Evolutionary conservation across 129 eudicot species (phyloP).

Genomic region (Lactuca sativa): DNA sequence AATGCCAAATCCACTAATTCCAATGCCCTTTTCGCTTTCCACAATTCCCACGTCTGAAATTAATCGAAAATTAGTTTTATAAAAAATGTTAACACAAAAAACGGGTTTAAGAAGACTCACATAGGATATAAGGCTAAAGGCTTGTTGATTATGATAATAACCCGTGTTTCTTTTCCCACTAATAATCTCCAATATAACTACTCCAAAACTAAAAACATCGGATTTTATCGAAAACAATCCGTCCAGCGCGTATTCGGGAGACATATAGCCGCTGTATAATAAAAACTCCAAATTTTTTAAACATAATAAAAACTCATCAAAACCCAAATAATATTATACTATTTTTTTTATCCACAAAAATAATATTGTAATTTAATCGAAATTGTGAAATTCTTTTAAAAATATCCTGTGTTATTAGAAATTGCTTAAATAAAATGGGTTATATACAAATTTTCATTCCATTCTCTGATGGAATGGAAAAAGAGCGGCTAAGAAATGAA

Average conservation of each 20-base stretch:
- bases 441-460: too few species aligned
- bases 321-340: too few species aligned
- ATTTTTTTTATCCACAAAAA: too few species aligned
- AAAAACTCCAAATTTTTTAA: too few species aligned
- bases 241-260: conserved; percentile 47
- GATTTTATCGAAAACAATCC: conserved; percentile 46
- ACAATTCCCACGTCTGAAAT: conserved; percentile 45
- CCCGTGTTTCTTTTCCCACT: conserved; percentile 50
- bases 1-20: conserved; percentile 31
- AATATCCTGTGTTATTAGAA: too few species aligned
- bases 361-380: too few species aligned
- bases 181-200: conserved; percentile 48
- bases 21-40: conserved; percentile 39
- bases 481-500: too few species aligned
- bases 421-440: too few species aligned
- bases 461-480: too few species aligned
- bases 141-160: conserved; percentile 36
- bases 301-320: too few species aligned
- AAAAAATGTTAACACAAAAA: not conserved
- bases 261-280: conserved; percentile 43
- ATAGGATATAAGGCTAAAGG: conserved; percentile 42
- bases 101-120: conserved; percentile 27
- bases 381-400: too few species aligned
- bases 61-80: not conserved
- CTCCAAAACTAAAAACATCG: conserved; percentile 54